Base-by-base conservation (phyloP, 179 eudicot genomes). In the Beta macrorhiza region DNA sequence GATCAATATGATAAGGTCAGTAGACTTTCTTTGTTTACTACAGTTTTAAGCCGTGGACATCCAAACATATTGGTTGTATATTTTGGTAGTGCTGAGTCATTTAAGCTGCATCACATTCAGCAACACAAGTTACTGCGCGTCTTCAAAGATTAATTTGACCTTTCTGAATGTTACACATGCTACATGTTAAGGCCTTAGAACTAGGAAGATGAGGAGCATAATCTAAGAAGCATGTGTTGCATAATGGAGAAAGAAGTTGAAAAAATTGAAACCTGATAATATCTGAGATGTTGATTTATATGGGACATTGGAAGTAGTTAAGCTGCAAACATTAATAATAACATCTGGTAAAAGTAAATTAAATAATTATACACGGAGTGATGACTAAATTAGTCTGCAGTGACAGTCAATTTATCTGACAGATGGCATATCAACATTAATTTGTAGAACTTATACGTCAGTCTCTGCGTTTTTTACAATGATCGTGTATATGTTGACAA, bases 161-260 rank as follows among this genome's bases (percentile, higher is more conserved):
- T 17, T 13, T 75, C 29, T 56, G 20, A 17, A 16, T 57, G 65
- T 52, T 7, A 3, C 10, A 8, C 67, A 10, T 64, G 49, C 20
- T 63, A 65, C 19, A n/a, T 17, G 7, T 69, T 52, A 13, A 45
- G 32, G 62, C 61, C 74, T 52, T 16, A 10, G 12, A 67, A 56
- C 74, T 52, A 8, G 32, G 19, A 67, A 42, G 58, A 65, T 44
- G 55, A 64, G 67, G 67, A 67, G 57, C 75, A 44, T 58, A 55
- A 44, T 37, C 65, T 76, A 52, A 42, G 42, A 65, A 55, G n/a
- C 72, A 65, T 55, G 20, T 64, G 22, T 78, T 78, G 22, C 80
- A 37, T 37, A 78, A 32, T 52, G 67, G 12, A 65, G 52, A 17
- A 56, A 25, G 52, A 37, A 13, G 67, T 73, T 49, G 6, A 6